Evolutionary conservation across 2,329 filamentous ascomycete species (phyloP), one percentile per base, ranked within the genome.

Genomic region (Ampelomyces quisqualis): DNA sequence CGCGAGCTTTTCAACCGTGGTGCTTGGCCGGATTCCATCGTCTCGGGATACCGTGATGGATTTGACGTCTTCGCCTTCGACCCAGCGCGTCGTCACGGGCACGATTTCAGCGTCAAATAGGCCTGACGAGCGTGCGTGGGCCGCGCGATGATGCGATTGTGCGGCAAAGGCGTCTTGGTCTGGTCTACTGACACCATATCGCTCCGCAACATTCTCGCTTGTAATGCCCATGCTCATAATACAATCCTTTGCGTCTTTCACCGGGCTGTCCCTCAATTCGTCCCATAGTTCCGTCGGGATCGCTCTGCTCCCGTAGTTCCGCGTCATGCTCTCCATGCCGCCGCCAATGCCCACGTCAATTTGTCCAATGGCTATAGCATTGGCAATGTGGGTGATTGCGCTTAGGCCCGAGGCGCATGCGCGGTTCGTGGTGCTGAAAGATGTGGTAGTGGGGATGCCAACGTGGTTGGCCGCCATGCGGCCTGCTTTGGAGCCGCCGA

Each of bases 261-360:
- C 77, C 1, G 72, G 69, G 3, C 78, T 82, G 1, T 85, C 78
- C 56, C 74, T 80, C 46, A 95, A 72, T 36, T 79, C 82, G 0
- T 85, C 82, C 88, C 89, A 95, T 8, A 89, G 70, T 49, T 89
- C 80, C 0, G 82, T 84, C 0, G 90, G 90, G 29, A 96, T 93
- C n/a, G 90, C 90, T 42, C 82, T 76, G 18, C 76, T 81, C 36
- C 84, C 90, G 70, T 96, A 96, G 71, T 95, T 95, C 52, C 85
- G 74, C 50, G 88, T 95, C 90, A 96, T 96, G 72, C 86, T 91
- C 78, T 96, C 90, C 87, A 94, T 95, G 20, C 90, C 90, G 2
- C 87, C 90, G 7, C 84, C 90, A 47, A 96, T 81, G 45, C 88
- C 90, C 0, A 77, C 75, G 47, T 83, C 79, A 36, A 91, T 85